phyloP scores from a whole-genome alignment of 768 basidiomycete species.

The Lyophyllum decastes region DNA sequence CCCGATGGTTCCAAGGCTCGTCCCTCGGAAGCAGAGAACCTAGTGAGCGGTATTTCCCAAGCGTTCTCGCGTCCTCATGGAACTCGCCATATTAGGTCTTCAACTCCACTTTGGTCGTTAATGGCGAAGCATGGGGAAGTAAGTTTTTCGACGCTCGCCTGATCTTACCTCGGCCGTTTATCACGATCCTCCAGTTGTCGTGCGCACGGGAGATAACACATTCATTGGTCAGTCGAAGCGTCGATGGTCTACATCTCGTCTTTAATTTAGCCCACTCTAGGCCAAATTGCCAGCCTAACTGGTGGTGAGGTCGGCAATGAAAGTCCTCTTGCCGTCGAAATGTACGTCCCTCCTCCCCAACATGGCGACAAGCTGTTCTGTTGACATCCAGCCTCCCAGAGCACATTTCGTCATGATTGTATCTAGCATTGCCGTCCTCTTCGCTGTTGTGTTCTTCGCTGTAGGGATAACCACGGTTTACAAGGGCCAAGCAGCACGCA shows the following conservation, averaged over 20 bases:
- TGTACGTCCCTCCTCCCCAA: constrained; percentile 37
- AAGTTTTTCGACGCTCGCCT: constrained; percentile 23
- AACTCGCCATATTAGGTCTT: constrained; percentile 51
- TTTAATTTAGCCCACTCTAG: constrained; percentile 27
- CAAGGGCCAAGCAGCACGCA: constrained; percentile 58
- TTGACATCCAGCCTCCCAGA: constrained; percentile 27
- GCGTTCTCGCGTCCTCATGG: background rate
- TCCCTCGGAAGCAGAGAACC: constrained; percentile 65
- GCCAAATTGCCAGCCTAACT: constrained; percentile 69
- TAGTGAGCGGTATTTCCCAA: constrained; percentile 36
- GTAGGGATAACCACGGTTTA: constrained; percentile 69
- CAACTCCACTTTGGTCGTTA: constrained; percentile 68
- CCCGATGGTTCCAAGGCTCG: constrained; percentile 47
- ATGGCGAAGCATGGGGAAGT: constrained; percentile 75
- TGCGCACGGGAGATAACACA: constrained; percentile 66
- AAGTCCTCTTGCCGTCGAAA: constrained; percentile 67
- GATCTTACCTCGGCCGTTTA: background rate
- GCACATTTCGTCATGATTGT: constrained; percentile 63
- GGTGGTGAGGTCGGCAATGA: constrained; percentile 65
- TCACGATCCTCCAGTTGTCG: constrained; percentile 45
- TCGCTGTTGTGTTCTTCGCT: constrained; percentile 64
- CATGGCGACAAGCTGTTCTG: background rate
- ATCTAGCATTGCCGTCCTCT: constrained; percentile 60
- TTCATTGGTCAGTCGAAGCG: constrained; percentile 48
- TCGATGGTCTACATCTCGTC: background rate